Evolutionary conservation across 805 yeast species (phyloP).

Genomic region (Cephaloascus fragrans): DNA sequence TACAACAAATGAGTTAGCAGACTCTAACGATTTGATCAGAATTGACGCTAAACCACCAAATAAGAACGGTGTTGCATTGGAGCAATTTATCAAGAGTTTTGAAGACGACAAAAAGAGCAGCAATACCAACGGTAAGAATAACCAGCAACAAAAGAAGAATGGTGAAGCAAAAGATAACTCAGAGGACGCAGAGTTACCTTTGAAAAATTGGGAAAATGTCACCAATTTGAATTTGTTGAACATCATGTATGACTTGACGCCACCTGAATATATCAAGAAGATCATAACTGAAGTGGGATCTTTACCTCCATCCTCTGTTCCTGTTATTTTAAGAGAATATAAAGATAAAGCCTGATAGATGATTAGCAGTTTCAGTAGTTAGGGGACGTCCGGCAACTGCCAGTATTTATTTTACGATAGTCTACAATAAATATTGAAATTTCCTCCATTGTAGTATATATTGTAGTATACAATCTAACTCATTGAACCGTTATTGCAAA

Average conservation of each 20-base stretch:
- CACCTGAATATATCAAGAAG: constrained; percentile 87
- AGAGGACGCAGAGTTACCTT: constrained; percentile 21
- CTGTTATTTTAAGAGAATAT: constrained; percentile 91
- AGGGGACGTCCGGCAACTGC: no score
- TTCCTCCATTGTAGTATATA: no score
- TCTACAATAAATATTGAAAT: no score
- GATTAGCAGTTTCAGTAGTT: no score
- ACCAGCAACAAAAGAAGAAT: constrained; percentile 7
- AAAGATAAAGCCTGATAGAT: constrained; percentile 24
- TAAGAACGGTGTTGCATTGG: constrained; percentile 53
- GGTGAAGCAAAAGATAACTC: no score
- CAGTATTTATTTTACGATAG: no score
- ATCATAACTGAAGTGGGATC: constrained; percentile 95
- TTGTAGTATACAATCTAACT: no score
- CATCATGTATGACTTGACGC: constrained; percentile 88
- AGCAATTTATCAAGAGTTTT: constrained; percentile 43
- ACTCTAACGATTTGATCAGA: constrained; percentile 58
- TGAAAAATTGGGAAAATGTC: constrained; percentile 53
- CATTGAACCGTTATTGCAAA: no score
- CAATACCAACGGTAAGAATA: constrained; percentile 3
- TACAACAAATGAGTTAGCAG: constrained; percentile 84
- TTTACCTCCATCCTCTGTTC: constrained; percentile 96
- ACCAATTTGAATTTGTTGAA: constrained; percentile 59
- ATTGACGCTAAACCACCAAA: constrained; percentile 40
- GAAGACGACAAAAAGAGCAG: not conserved